These are phyloP conservation scores for Myxozyma mucilagina DNA, from an alignment of 805 yeast species.

Conservation along the genomic window DNA sequence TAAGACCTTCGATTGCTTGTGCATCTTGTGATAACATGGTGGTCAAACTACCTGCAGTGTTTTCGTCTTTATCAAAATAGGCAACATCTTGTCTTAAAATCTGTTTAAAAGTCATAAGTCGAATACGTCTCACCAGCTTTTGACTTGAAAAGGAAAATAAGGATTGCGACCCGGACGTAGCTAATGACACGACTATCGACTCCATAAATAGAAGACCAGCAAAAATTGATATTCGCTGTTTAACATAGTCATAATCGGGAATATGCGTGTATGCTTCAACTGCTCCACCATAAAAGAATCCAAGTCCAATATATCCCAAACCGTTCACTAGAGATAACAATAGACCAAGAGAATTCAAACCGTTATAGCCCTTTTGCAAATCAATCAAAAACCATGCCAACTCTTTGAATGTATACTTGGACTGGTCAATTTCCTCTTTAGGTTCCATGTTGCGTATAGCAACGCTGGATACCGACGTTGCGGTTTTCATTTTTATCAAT, in stretches of 20 bases:
- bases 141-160: slow-evolving; percentile 35
- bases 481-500: slow-evolving; percentile 8
- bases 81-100: slow-evolving; percentile 43
- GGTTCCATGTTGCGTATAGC: neutral
- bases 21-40: slow-evolving; percentile 45
- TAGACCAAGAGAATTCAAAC: neutral
- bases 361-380: neutral
- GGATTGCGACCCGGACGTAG: slow-evolving; percentile 4
- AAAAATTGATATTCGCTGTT: slow-evolving; percentile 6
- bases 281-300: slow-evolving; percentile 24
- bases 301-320: slow-evolving; percentile 20
- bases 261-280: slow-evolving; percentile 17
- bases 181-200: slow-evolving; percentile 7
- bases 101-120: slow-evolving; percentile 40
- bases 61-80: slow-evolving; percentile 42
- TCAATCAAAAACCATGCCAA: neutral
- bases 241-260: slow-evolving; percentile 22
- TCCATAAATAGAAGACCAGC: slow-evolving; percentile 25
- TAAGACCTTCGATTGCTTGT: slow-evolving; percentile 37
- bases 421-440: neutral
- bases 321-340: slow-evolving; percentile 9
- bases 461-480: slow-evolving; percentile 7
- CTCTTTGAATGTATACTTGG: slow-evolving; percentile 1
- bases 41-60: slow-evolving; percentile 44
- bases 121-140: slow-evolving; percentile 40